Conservation (phyloP, 2,329 filamentous ascomycete genomes). For the Tolypocladium paradoxum region DNA sequence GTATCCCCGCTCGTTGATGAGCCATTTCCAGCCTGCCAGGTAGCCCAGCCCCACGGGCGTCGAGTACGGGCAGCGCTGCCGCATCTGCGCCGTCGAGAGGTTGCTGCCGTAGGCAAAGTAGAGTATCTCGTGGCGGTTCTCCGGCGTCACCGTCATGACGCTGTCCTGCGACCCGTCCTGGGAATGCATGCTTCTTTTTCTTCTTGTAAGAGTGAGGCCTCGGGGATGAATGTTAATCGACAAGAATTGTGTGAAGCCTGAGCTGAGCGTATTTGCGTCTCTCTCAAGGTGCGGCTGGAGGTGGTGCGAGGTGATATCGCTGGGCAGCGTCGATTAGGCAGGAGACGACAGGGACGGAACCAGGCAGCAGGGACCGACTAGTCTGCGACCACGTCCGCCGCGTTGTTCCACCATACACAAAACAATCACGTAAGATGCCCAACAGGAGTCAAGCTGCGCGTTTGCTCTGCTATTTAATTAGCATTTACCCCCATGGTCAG, state of each 20-base stretch:
- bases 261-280: not conserved
- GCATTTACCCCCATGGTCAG: too few species aligned
- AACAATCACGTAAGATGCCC: not conserved
- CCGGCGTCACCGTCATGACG: constrained; percentile 22
- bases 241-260: not conserved
- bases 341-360: not conserved
- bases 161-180: constrained; percentile 24
- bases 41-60: constrained; percentile 45
- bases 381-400: too few species aligned
- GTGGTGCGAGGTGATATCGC: not conserved
- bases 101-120: constrained; percentile 68
- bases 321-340: not conserved
- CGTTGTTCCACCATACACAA: not conserved
- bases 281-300: not conserved
- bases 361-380: not conserved
- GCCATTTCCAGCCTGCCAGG: constrained; percentile 48
- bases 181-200: constrained; percentile 12
- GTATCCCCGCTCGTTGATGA: constrained; percentile 57
- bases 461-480: too few species aligned
- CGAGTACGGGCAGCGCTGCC: constrained; percentile 46
- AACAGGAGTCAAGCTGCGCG: not conserved
- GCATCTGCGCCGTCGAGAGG: constrained; percentile 57
- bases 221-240: not conserved
- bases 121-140: constrained; percentile 26
- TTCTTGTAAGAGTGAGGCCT: not conserved